Evolutionary conservation across 225 moss, liverwort and hornwort species (phyloP), one percentile per base, ranked within the genome.

Genomic region (Sphagnum contortum): DNA sequence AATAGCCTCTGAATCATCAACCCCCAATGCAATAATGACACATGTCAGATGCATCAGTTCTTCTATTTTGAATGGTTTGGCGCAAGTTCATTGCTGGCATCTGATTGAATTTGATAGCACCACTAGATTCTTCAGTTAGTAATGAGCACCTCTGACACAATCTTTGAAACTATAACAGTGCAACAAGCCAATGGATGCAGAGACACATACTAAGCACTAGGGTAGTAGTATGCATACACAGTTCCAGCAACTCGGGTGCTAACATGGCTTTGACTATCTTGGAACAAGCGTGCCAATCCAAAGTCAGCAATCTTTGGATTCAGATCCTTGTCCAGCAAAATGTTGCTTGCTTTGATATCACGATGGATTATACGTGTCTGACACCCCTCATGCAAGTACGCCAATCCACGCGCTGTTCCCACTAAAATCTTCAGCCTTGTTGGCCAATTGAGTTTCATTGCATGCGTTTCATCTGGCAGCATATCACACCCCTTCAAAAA

Each of bases 291-390:
- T 55, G 77, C 77, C 66, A 77, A 67, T 49, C 77, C 77, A 48
- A 77, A 77, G 73, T 77, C 77, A 12, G 77, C 77, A 49, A 77
- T 77, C 64, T 77, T 77, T n/a, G 77, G 73, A 47, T 73, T 64
- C 3, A 73, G 65, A 48, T 68, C 73, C 49, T 50, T 47, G 70
- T 77, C 77, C 64, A 77, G 70, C 5, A 77, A 66, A 48, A 77
- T 77, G 69, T 72, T 73, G 10, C 66, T 73, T 10, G 72, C 77
- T 48, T 77, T 77, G 45, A 77, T 73, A 50, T 77, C 77, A 9
- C 70, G 57, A 55, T 77, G 77, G 11, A 77, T 66, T 14, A 77
- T 63, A 6, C 73, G 73, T 5, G 69, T 59, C 57, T 77, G 73
- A 6, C 71, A 77, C 62, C 67, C 71, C 54, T 77, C 71, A 55